Conservation (phyloP, 176 grass and related monocot genomes). For the Alopecurus myosuroides region DNA sequence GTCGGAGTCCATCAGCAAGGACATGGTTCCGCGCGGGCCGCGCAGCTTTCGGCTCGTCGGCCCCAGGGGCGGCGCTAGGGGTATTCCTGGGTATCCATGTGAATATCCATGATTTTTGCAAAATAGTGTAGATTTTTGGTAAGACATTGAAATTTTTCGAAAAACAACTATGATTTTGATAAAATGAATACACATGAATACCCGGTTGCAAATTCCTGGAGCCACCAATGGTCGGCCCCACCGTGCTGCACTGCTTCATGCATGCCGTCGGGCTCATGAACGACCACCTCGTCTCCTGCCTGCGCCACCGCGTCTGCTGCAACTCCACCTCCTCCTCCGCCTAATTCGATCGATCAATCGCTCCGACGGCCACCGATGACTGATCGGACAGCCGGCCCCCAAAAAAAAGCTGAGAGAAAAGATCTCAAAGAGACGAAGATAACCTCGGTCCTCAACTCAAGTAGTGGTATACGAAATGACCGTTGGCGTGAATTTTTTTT, state of each 20-base stretch:
- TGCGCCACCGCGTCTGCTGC: conserved; percentile 65
- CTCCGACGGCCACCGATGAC: background rate
- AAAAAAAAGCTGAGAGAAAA: background rate
- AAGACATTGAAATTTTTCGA: too few relatives aligned
- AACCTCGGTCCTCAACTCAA: background rate
- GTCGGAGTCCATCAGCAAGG: conserved; percentile 97
- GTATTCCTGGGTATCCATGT: too few relatives aligned
- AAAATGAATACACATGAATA: too few relatives aligned
- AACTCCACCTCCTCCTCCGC: background rate
- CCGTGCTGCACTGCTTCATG: conserved; percentile 95
- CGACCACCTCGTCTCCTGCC: conserved; percentile 95
- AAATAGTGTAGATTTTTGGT: too few relatives aligned
- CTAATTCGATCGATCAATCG: background rate
- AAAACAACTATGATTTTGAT: too few relatives aligned
- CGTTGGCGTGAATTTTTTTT: too few relatives aligned
- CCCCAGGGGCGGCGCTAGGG: too few relatives aligned
- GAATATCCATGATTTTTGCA: too few relatives aligned
- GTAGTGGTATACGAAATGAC: conserved; percentile 10
- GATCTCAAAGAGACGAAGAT: background rate
- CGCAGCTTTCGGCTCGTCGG: conserved; percentile 88
- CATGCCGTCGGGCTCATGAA: conserved; percentile 92
- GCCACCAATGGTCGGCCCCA: too few relatives aligned
- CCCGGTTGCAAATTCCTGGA: too few relatives aligned
- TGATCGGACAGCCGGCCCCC: too few relatives aligned
- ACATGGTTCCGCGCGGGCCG: conserved; percentile 89